Conservation (phyloP, 1,139 yeast species). For the Geotrichum macrosporum region DNA sequence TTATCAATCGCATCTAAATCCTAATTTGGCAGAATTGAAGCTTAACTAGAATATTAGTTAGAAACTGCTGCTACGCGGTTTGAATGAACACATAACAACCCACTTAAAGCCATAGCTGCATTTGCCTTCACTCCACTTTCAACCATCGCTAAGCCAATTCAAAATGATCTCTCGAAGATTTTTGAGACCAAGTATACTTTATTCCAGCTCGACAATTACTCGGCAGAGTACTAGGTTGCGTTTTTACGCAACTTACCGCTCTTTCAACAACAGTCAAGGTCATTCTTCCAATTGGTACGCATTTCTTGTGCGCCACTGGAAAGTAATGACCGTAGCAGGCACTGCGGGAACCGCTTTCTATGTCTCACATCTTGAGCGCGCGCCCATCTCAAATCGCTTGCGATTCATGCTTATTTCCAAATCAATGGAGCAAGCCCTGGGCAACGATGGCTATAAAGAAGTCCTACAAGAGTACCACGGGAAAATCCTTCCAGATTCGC, state of each 20-base stretch:
- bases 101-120: too few species aligned
- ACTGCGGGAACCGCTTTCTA: constrained; percentile 12
- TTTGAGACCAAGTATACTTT: too few species aligned
- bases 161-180: too few species aligned
- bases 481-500: constrained; percentile 39
- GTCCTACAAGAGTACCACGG: constrained; percentile 43
- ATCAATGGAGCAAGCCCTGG: constrained; percentile 62
- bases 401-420: constrained; percentile 72
- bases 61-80: too few species aligned
- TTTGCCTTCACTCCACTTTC: too few species aligned
- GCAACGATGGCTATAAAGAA: constrained; percentile 62
- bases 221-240: background rate
- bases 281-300: constrained; percentile 7
- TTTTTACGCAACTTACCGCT: constrained; percentile 17
- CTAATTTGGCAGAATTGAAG: background rate
- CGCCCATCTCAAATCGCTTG: constrained; percentile 74
- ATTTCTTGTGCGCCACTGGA: constrained; percentile 19
- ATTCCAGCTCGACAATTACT: background rate
- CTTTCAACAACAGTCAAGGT: constrained; percentile 17
- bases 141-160: too few species aligned
- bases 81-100: too few species aligned
- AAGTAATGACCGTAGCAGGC: constrained; percentile 10
- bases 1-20: constrained; percentile 10
- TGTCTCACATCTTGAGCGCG: constrained; percentile 60
- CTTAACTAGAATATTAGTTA: too few species aligned